A percentile compares a stretch with the other conserved stretches of the same genome.
Evolutionary conservation across 805 yeast species (phyloP).

Genomic region (Dipodascopsis uninucleata): DNA sequence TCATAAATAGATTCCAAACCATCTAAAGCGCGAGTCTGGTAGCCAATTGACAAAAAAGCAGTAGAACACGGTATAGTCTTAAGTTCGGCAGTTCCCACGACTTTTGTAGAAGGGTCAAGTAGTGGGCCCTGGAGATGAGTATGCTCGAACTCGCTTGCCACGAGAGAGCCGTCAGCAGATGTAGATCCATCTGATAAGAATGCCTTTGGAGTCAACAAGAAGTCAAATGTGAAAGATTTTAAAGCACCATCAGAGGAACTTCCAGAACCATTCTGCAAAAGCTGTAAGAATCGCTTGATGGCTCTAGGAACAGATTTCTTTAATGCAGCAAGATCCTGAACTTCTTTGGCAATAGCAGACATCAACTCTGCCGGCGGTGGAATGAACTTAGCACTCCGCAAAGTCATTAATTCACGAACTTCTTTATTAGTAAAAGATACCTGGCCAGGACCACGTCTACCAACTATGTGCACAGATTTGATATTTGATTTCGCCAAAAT

Average conservation of each 20-base stretch:
- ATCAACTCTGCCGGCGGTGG: constrained; percentile 45
- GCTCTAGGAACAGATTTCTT: constrained; percentile 45
- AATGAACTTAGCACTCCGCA: constrained; percentile 49
- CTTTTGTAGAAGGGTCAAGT: constrained; percentile 45
- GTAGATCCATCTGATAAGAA: constrained; percentile 42
- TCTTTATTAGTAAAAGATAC: constrained; percentile 82
- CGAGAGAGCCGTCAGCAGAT: too few species aligned
- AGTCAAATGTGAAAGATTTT: constrained; percentile 64
- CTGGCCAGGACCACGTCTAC: constrained; percentile 79
- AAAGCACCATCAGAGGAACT: constrained; percentile 30
- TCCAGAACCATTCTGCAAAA: constrained; percentile 52
- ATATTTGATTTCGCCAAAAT: constrained; percentile 53
- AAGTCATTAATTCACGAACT: constrained; percentile 73
- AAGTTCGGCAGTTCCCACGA: constrained; percentile 41
- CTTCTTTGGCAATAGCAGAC: constrained; percentile 33
- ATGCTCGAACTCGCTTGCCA: constrained; percentile 38
- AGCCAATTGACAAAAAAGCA: constrained; percentile 79
- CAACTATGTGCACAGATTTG: constrained; percentile 67
- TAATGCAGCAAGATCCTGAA: too few species aligned
- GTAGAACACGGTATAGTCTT: constrained; percentile 49
- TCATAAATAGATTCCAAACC: constrained; percentile 50
- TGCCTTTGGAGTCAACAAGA: constrained; percentile 61
- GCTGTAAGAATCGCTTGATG: constrained; percentile 60
- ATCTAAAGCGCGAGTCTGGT: constrained; percentile 59
- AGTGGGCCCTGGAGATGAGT: constrained; percentile 42